Base-by-base conservation (phyloP, 2,329 filamentous ascomycete species). In the Aspergillus floridensis region DNA sequence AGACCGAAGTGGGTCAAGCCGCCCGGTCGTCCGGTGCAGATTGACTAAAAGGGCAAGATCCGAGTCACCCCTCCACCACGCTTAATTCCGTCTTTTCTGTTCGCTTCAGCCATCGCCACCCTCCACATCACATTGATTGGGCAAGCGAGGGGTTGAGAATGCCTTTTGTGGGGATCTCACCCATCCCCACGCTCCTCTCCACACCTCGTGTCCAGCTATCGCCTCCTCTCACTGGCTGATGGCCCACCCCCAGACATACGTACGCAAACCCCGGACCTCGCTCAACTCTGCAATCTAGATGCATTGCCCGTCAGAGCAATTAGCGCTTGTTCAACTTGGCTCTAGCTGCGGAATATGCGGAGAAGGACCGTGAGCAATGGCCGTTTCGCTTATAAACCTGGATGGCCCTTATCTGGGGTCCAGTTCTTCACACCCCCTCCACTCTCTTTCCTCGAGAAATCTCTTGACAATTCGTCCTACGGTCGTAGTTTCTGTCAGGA, bases 141-240 rank as follows among this genome's bases (percentile, higher is more conserved):
- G 32, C 32, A 16, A 16, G 32, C 32, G 32, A 35, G 32, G 11
- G 38, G 16, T 19, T 19, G 38, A 19, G 16, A 7, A 44, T 44
- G 38, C n/a, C 6, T 19, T 48, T 55, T 55, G 53, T 55, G 53
- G 53, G 53, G 53, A 46, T 21, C 41, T 29, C 32, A 35, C 41
- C 53, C 53, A 55, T 55, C 53, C 41, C 53, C 53, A 55, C 53
- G 47, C 11, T 8, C 41, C 19, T 29, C 26, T 48, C 48, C 48
- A 49, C 21, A 49, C 38, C 5, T 14, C 14, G 2, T 35, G 32
- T 44, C 38, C 38, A 44, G 16, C 16, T 49, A n/a, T 49, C 48
- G 48, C 48, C 11, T 32, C 41, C 26, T 48, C 19, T 32, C 53
- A 55, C 29, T 55, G 29, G 53, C 47, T 16, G 21, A 35, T 21